These are phyloP conservation scores for Phlyctochytrium bullatum DNA, from an alignment of 192 early-diverging fungal species.

Conservation along the genomic window DNA sequence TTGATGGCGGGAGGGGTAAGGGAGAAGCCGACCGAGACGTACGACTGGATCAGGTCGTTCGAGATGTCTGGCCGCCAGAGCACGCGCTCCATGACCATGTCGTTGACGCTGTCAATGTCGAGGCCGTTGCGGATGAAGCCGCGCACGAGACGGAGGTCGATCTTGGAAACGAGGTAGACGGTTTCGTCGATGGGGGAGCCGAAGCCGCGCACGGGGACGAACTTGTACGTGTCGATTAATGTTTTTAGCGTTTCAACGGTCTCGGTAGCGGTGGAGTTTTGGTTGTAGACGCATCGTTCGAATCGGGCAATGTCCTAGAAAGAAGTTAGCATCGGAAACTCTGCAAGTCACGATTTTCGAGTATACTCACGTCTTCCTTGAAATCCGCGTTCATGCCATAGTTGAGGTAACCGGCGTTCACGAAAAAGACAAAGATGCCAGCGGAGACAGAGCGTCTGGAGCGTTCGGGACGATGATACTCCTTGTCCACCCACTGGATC, in stretches of 20 bases:
- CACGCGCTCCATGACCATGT: slow-evolving; percentile 45
- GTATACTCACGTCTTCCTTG: slow-evolving; percentile 38
- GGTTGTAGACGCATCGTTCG: slow-evolving; percentile 35
- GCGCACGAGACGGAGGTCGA: slow-evolving; percentile 32
- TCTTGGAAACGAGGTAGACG: slow-evolving; percentile 37
- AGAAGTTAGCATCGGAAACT: background rate
- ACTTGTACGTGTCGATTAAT: slow-evolving; percentile 28
- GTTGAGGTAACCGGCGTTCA: slow-evolving; percentile 28
- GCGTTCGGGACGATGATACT: slow-evolving; percentile 40
- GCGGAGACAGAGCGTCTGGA: slow-evolving; percentile 17
- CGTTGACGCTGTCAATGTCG: slow-evolving; percentile 34
- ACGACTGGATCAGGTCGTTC: slow-evolving; percentile 24
- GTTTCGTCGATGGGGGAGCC: slow-evolving; percentile 46
- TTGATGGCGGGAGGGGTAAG: slow-evolving; percentile 35
- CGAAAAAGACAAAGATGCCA: slow-evolving; percentile 33
- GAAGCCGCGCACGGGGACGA: slow-evolving; percentile 35
- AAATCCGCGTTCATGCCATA: slow-evolving; percentile 38
- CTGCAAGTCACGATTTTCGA: background rate
- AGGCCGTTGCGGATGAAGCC: slow-evolving; percentile 37
- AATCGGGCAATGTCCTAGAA: slow-evolving; percentile 41
- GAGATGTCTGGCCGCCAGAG: slow-evolving; percentile 41
- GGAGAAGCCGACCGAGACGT: slow-evolving; percentile 37
- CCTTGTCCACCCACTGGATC: slow-evolving; percentile 41
- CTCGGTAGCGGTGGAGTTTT: slow-evolving; percentile 10
- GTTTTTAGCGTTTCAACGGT: slow-evolving; percentile 20